phyloP scores from a whole-genome alignment of 768 basidiomycete species.

The Leccinum longicurvipes region DNA sequence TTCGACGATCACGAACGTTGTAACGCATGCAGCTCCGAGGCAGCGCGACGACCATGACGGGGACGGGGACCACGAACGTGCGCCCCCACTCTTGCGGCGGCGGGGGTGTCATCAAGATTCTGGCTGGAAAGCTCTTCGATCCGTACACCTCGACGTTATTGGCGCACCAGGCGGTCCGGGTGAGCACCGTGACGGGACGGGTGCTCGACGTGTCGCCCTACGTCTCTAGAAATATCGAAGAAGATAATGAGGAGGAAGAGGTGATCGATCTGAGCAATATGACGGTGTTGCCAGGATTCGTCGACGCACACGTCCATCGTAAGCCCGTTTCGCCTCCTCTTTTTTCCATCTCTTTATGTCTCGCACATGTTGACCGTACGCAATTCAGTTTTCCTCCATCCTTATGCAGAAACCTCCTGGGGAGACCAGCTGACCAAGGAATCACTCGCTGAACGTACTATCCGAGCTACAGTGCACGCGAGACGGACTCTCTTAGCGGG shows the following conservation, averaged over 20 bases:
- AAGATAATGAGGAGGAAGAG: conserved; percentile 12
- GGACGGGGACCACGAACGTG: neutral
- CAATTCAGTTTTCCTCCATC: conserved; percentile 51
- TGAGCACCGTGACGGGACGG: conserved; percentile 45
- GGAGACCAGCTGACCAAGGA: conserved; percentile 59
- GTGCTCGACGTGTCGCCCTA: conserved; percentile 40
- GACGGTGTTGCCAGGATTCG: conserved; percentile 56
- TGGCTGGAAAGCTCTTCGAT: conserved; percentile 53
- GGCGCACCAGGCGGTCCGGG: conserved; percentile 45
- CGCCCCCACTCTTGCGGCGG: neutral
- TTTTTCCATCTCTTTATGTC: neutral
- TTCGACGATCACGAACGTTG: neutral
- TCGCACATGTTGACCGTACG: neutral
- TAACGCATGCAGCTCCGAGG: neutral
- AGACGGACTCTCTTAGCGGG: conserved; percentile 56
- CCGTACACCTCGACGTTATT: conserved; percentile 39
- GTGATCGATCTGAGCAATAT: conserved; percentile 43
- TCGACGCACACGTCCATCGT: conserved; percentile 58
- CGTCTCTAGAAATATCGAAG: conserved; percentile 1
- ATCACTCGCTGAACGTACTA: conserved; percentile 52
- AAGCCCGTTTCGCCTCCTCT: neutral
- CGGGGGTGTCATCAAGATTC: conserved; percentile 8
- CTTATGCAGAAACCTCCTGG: conserved; percentile 60
- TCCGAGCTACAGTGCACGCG: conserved; percentile 61
- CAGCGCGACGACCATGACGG: neutral